Conservation (phyloP, 176 grass and related monocot species). For the Canna indica region DNA sequence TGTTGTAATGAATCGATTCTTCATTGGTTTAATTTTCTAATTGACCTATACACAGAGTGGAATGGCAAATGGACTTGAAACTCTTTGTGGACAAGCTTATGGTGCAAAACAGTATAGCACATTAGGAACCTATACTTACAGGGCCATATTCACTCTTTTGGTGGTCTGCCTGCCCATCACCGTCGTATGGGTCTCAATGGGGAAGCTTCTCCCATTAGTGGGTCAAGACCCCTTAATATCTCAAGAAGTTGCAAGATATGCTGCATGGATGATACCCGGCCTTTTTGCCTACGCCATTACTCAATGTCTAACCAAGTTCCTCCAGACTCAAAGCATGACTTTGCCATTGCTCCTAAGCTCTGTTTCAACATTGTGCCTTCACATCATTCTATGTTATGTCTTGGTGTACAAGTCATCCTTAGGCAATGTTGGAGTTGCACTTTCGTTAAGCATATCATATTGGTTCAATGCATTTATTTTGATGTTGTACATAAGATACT, state of each 20-base stretch:
- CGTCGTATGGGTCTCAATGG: constrained; percentile 1
- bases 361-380: constrained; percentile 35
- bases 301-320: constrained; percentile 27
- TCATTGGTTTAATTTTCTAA: not conserved
- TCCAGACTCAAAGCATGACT: constrained; percentile 67
- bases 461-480: constrained; percentile 38
- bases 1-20: too few species aligned
- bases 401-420: constrained; percentile 53
- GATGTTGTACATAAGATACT: constrained; percentile 48
- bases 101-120: constrained; percentile 4
- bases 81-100: constrained; percentile 19
- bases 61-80: constrained; percentile 46
- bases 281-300: constrained; percentile 4
- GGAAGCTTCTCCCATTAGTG: not conserved
- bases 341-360: constrained; percentile 58
- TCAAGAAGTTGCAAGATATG: constrained; percentile 3
- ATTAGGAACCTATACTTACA: not conserved
- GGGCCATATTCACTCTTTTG: constrained; percentile 2
- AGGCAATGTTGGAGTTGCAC: constrained; percentile 59
- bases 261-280: constrained; percentile 9
- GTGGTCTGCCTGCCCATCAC: not conserved
- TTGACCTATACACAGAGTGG: constrained; percentile 60
- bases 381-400: constrained; percentile 58
- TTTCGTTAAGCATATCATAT: constrained; percentile 41
- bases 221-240: constrained; percentile 7